Base-by-base conservation (phyloP, 495 filamentous ascomycete genomes). In the Podospora sp. region DNA sequence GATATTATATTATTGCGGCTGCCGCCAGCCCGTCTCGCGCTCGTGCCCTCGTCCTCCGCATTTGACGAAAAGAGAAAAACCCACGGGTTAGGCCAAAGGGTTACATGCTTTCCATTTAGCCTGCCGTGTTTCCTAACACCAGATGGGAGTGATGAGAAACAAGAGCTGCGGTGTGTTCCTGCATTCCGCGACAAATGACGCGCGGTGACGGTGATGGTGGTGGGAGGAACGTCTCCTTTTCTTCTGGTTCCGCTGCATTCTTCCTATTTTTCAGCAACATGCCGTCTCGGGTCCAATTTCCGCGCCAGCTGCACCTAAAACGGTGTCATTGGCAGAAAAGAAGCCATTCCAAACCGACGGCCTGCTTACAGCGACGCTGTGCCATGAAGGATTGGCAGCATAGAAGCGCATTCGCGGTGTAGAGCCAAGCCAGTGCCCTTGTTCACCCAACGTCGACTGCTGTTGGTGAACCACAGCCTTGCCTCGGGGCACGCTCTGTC, bases 11-110 rank as follows among this genome's bases (percentile, higher is more conserved):
- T 57, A 56, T 56, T 49, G 62, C 50, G 52, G 25, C 62, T 65
- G 22, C 27, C 18, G 33, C 51, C 50, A 25, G 35, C 8, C 27
- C 4, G 40, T 21, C 52, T 55, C 11, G 40, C 40, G 5, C 14
- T 14, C 11, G 40, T 46, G 40, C 2, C 62, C 27, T 49, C 24
- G 24, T 65, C 63, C 63, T 65, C 63, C 63, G 63, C 63, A 58
- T 22, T 65, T 36, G 63, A 65, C 63, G 51, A 57, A 65, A 63
- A 2, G n/a, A 57, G 63, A 40, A 26, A 53, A 11, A 49, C n/a
- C 55, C 40, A 65, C 52, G 51, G 63, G 63, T 58, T 50, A 65
- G 26, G 63, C 51, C 51, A 65, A 65, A 46, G 27, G 46, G 63
- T 57, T 36, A 58, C 52, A 56, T 46, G 52, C 33, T 52, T 63